Base-by-base conservation (phyloP, 2,329 filamentous ascomycete genomes). In the Talaromyces sp. region DNA sequence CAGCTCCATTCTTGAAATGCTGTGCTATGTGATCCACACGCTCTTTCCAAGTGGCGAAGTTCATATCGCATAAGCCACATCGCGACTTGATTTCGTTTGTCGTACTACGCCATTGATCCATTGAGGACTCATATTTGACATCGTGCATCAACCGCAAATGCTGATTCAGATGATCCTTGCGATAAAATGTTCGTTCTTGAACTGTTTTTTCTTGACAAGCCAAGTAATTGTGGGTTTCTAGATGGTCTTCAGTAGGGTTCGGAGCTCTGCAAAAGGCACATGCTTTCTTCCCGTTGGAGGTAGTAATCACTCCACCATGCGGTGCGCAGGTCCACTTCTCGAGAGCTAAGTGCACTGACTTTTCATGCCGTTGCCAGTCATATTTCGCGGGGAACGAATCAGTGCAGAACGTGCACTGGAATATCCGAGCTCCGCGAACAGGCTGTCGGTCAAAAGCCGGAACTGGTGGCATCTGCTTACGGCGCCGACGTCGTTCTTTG, bases 301-400 rank as follows among this genome's bases (percentile, higher is more conserved):
- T 72, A 37, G 80, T 79, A 4, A 84, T 77, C 2, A 84, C 75
- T 1, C 84, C 83, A 2, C 87, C 87, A 4, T 83, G 74, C 2
- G 86, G 86, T 37, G 85, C 83, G 70, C 87, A 89, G 9, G 85
- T 84, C 83, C 83, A 87, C 69, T 83, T 83, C 68, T 87, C 84
- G 37, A 86, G 72, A 19, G 82, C 82, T 33, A 87, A 73, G 72
- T 87, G 84, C 50, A 86, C 74, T 3, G 84, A 85, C 70, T 86
- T 86, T 69, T 87, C 84, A 69, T 87, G 84, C 19, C 84, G 78
- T 57, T 84, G 83, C 84, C 84, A 86, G 72, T 86, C 84, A 72
- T 85, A 85, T 66, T 86, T 86, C 22, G 82, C 82, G 58, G 82
- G 78, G 70, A 86, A 86, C 0, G 82, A 81, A 67, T 86, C 84